These are phyloP conservation scores for Backusella westeae DNA, from an alignment of 192 early-diverging fungal genomes.

Conservation along the genomic window DNA sequence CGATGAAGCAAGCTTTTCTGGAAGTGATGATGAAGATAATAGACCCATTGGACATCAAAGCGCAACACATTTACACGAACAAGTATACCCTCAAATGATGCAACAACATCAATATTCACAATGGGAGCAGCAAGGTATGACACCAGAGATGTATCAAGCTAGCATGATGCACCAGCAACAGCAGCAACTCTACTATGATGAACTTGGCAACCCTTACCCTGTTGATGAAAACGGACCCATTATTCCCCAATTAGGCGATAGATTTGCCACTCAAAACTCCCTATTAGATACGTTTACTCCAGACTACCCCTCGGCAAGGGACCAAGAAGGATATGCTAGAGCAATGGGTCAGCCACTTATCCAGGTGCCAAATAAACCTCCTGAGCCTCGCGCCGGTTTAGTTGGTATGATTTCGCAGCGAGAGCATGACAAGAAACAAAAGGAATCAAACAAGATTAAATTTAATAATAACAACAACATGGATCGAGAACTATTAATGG, in stretches of 20 bases:
- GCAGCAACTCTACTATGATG: background rate
- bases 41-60: background rate
- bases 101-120: constrained; percentile 9
- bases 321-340: constrained; percentile 37
- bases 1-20: background rate
- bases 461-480: constrained; percentile 8
- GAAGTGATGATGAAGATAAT: constrained; percentile 1
- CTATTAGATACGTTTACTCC: constrained; percentile 31
- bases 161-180: background rate
- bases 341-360: constrained; percentile 35
- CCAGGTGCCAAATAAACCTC: constrained; percentile 34
- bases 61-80: background rate
- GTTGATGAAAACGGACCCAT: constrained; percentile 28
- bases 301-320: constrained; percentile 31
- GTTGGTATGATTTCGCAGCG: constrained; percentile 40
- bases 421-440: constrained; percentile 34
- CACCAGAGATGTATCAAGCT: background rate
- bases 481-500: constrained; percentile 21
- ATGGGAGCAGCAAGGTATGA: background rate
- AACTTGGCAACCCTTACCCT: background rate
- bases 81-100: background rate
- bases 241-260: constrained; percentile 31
- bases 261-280: constrained; percentile 37
- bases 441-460: constrained; percentile 12
- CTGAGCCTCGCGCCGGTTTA: constrained; percentile 35